A percentile compares a stretch with the other conserved stretches of the same genome.
These are phyloP conservation scores for Salvia splendens DNA, from an alignment of 257 asterid genomes.

Conservation along the genomic window DNA sequence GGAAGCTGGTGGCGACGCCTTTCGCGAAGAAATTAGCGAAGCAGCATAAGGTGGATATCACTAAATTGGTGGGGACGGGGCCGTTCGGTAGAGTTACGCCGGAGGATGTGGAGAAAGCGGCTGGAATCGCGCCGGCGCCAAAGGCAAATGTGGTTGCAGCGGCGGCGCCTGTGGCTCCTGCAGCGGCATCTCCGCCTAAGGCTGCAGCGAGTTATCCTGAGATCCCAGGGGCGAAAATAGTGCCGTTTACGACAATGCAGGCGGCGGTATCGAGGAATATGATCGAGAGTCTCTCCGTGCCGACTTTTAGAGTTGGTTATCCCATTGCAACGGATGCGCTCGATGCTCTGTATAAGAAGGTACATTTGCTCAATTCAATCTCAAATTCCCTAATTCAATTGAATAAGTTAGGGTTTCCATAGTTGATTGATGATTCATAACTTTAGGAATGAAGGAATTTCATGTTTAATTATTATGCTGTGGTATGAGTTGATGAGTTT, in stretches of 20 bases:
- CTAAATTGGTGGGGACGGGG: slow-evolving; percentile 70
- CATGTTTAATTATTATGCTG: too few relatives aligned
- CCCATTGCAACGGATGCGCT: slow-evolving; percentile 66
- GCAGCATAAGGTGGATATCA: slow-evolving; percentile 72
- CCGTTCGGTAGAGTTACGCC: slow-evolving; percentile 86
- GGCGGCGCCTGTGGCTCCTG: slow-evolving; percentile 17
- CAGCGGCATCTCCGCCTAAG: slow-evolving; percentile 38
- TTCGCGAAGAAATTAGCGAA: slow-evolving; percentile 88
- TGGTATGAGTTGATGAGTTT: too few relatives aligned
- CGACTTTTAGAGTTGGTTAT: slow-evolving; percentile 81
- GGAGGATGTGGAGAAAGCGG: slow-evolving; percentile 89
- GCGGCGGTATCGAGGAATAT: slow-evolving; percentile 79
- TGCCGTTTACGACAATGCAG: slow-evolving; percentile 83
- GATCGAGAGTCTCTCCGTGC: slow-evolving; percentile 77
- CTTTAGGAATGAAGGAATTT: too few relatives aligned
- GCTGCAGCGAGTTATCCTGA: slow-evolving; percentile 52
- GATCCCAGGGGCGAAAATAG: slow-evolving; percentile 63
- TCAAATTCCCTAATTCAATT: too few relatives aligned
- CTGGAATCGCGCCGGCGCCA: slow-evolving; percentile 57
- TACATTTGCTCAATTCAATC: slow-evolving; percentile 28
- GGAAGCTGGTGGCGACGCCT: slow-evolving; percentile 56
- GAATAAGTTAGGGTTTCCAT: too few relatives aligned
- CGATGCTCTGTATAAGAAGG: slow-evolving; percentile 81
- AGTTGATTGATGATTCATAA: too few relatives aligned
- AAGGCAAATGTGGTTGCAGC: slow-evolving; percentile 37